Conservation (phyloP, 129 eudicot species). For the Daucus carota region DNA sequence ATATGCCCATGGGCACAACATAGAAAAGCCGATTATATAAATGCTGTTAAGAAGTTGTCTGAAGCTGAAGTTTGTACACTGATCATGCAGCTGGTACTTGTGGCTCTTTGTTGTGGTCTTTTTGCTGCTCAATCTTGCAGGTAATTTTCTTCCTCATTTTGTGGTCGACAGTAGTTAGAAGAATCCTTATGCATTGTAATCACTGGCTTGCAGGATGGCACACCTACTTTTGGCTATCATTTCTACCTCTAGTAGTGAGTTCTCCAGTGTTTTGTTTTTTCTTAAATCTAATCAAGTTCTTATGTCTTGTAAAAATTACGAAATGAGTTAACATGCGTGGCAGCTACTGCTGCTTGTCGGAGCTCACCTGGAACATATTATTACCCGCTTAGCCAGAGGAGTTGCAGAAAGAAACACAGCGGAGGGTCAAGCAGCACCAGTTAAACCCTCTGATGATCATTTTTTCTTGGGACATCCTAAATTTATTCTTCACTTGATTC, state of each 20-base stretch:
- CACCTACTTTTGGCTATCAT: conserved; percentile 79
- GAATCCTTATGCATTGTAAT: neutral
- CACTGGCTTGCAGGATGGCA: conserved; percentile 65
- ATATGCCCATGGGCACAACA: too few relatives aligned
- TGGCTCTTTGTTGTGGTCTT: conserved; percentile 90
- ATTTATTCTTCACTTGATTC: conserved; percentile 28
- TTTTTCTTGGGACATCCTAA: conserved; percentile 25
- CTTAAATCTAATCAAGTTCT: neutral
- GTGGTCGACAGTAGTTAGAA: neutral
- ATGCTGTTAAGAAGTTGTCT: neutral
- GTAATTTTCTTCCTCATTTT: conserved; percentile 26
- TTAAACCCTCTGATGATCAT: conserved; percentile 30
- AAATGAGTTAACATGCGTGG: neutral
- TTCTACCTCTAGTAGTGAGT: conserved; percentile 81
- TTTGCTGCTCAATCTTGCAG: conserved; percentile 70
- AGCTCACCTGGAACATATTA: conserved; percentile 29
- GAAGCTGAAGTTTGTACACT: neutral
- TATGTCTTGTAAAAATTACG: neutral
- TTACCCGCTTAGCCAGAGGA: conserved; percentile 26
- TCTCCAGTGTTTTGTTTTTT: neutral
- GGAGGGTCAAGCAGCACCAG: neutral
- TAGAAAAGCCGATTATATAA: too few relatives aligned
- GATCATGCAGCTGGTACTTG: conserved; percentile 68
- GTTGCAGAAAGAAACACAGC: conserved; percentile 1
- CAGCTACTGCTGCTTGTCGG: conserved; percentile 39